phyloP scores from a whole-genome alignment of 2,329 filamentous ascomycete species.

The Penicillium sp. region DNA sequence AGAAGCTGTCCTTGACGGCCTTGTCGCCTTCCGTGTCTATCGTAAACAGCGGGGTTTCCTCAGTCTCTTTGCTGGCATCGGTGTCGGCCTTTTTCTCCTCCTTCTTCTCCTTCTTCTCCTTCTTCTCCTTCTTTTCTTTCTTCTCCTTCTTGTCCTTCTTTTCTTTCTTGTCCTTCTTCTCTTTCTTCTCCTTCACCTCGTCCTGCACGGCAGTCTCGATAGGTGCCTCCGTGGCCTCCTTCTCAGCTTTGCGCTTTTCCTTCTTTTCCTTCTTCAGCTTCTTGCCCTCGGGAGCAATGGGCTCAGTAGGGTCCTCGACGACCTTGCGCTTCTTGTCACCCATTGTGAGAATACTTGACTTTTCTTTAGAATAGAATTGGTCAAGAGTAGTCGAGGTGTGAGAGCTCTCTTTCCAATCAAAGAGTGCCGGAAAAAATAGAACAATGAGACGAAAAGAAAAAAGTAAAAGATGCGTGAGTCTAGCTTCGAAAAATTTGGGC shows the following conservation, averaged over 20 bases:
- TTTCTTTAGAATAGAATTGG: background rate
- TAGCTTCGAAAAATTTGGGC: slow-evolving; percentile 24
- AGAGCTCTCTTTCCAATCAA: background rate
- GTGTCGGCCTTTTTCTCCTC: slow-evolving; percentile 5
- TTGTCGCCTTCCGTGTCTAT: slow-evolving; percentile 14
- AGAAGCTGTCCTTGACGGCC: slow-evolving; percentile 15
- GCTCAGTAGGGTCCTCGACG: slow-evolving; percentile 25
- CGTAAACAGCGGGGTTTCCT: background rate
- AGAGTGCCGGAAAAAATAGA: background rate
- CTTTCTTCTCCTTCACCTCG: slow-evolving; percentile 16
- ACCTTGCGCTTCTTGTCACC: slow-evolving; percentile 40
- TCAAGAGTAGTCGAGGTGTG: background rate
- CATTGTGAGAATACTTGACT: slow-evolving; percentile 21
- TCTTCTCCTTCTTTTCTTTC: slow-evolving; percentile 9
- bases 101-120: slow-evolving; percentile 9
- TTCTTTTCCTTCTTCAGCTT: slow-evolving; percentile 31
- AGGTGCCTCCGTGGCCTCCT: slow-evolving; percentile 3
- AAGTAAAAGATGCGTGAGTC: slow-evolving; percentile 3
- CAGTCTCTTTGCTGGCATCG: background rate
- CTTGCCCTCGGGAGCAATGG: slow-evolving; percentile 28
- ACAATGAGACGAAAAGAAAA: background rate
- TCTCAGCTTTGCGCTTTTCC: slow-evolving; percentile 14
- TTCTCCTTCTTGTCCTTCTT: slow-evolving; percentile 15
- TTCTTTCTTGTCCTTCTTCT: slow-evolving; percentile 14
- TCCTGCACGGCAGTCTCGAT: slow-evolving; percentile 8